phyloP scores from a whole-genome alignment of 148 eudicot species.

The Rhododendron mucronatum region DNA sequence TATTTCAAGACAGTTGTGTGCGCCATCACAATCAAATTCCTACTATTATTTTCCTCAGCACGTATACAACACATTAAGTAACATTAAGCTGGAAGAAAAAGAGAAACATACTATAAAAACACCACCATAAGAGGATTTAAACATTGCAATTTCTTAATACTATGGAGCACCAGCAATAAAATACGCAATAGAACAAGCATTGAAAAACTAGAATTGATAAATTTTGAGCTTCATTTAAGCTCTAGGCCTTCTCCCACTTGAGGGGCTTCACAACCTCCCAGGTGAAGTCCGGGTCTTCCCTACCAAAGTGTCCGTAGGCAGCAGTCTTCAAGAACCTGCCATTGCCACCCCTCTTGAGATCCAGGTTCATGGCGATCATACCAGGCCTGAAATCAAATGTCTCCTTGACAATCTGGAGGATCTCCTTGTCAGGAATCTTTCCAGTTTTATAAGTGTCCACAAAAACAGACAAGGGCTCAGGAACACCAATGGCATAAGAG shows the following conservation, averaged over 20 bases:
- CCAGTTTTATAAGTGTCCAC: slow-evolving; percentile 63
- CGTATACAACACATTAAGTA: no score
- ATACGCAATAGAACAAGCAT: neutral
- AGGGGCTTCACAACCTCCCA: slow-evolving; percentile 40
- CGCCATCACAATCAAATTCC: no score
- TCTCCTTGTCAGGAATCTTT: slow-evolving; percentile 61
- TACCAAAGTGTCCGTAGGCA: no score
- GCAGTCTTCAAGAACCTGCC: no score
- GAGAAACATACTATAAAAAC: no score
- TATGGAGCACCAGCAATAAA: slow-evolving; percentile 4
- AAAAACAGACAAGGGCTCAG: slow-evolving; percentile 65
- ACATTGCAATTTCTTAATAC: neutral
- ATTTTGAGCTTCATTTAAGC: slow-evolving; percentile 10
- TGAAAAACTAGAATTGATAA: neutral
- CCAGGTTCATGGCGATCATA: slow-evolving; percentile 57
- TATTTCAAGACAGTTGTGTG: no score
- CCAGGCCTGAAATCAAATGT: slow-evolving; percentile 69
- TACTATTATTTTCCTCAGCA: no score
- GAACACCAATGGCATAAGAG: slow-evolving; percentile 68
- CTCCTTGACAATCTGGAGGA: slow-evolving; percentile 59
- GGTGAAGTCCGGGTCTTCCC: slow-evolving; percentile 24
- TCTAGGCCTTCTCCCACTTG: slow-evolving; percentile 15
- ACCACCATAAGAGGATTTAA: no score
- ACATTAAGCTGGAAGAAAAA: no score
- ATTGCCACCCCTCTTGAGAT: slow-evolving; percentile 43